Evolutionary conservation across 768 basidiomycete genomes (phyloP), one percentile per base, ranked within the genome.

Genomic region (Suillus paluster): DNA sequence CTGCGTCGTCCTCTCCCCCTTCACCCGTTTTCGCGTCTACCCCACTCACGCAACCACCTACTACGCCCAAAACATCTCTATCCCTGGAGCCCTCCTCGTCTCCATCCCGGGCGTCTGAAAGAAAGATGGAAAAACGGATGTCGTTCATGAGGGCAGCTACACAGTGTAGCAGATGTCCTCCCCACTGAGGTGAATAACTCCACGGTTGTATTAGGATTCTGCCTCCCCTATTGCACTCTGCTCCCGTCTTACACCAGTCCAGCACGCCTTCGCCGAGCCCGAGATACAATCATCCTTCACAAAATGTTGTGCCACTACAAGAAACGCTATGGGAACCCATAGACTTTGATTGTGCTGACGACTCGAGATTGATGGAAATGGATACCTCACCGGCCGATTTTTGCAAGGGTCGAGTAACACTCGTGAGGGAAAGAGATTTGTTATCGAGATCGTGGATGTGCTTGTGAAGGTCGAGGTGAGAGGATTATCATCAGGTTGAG

Each of bases 301-400:
- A 4, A 65, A n/a, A n/a, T n/a, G 77, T 5, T 87, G 79, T 66
- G 81, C 75, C 0, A 68, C 75, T 14, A 85, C 87, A 1, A 71
- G 73, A 52, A 85, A 85, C 60, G 86, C 84, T 1, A 76, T 85
- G 2, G 60, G 70, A 17, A 87, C 87, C n/a, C n/a, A n/a, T n/a
- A n/a, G 87, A 85, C 0, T 89, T 89, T 65, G 86, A 89, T 63
- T 88, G 86, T 5, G 77, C n/a, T n/a, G n/a, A n/a, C n/a, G n/a
- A n/a, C n/a, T 82, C 11, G 82, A 85, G 70, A 67, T 75, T 23
- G 72, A 75, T 45, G 67, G 58, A 9, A 71, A 74, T 50, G 77
- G 77, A 1, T 76, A 71, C 49, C 63, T 79, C 11, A 19, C 75
- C 1, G 77, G 83, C 60, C 79, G 81, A 66, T 82, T 82, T 68